Evolutionary conservation across 306 rosid genomes (phyloP), one percentile per base, ranked within the genome.

Genomic region (Vachellia pachyceras): DNA sequence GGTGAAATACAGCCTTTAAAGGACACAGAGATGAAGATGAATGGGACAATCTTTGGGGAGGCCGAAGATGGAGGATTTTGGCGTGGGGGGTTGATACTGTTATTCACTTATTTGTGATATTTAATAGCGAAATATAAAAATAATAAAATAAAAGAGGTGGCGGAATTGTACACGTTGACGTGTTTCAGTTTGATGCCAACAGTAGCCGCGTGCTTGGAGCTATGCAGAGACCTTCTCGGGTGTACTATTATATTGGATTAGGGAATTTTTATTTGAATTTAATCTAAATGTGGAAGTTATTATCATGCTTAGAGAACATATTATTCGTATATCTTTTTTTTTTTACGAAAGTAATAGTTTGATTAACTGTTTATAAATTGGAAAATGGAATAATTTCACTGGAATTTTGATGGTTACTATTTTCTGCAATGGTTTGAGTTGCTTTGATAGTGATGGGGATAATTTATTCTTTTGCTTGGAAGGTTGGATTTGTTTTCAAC

Each of bases 161-260:
- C 52, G 61, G 70, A 64, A 71, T 72, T 72, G 87, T 33, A 83
- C 91, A 88, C 91, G 91, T 88, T 33, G 76, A 45, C 80, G 82
- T 46, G 40, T 39, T 47, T 8, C 41, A 12, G 57, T 72, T 57
- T 61, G 88, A 85, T 84, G 87, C 22, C 36, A 13, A 29, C 22
- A 47, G 9, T 57, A 6, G 14, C 13, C 2, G 13, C 2, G 10
- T 3, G 13, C 4, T 58, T 58, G 37, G 37, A 58, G 66, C 49
- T 15, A 76, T 29, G 81, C 15, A 40, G 11, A 33, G 61, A 54
- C n/a, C 15, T 20, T 6, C 3, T 20, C 23, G n/a, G n/a, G n/a
- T n/a, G n/a, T 22, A 3, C 36, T 3, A 12, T 60, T 12, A 1
- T 25, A n/a, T n/a, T n/a, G n/a, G n/a, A 11, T 29, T 29, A 1